Evolutionary conservation across 208 protist genomes (phyloP), one percentile per base, ranked within the genome.

Genomic region (Acanthamoeba triangularis): DNA sequence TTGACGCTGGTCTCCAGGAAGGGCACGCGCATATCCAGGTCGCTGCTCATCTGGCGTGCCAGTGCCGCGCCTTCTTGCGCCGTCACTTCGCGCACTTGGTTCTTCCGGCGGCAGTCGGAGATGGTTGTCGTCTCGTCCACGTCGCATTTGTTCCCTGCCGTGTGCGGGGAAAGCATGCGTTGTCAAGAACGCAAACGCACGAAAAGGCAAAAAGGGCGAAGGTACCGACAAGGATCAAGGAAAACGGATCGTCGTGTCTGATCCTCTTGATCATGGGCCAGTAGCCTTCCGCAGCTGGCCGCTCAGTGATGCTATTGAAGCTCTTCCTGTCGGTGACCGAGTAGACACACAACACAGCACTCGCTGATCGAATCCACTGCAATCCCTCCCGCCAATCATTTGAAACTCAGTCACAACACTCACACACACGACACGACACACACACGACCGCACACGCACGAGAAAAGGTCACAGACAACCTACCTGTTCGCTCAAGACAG

Each of bases 311-410:
- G 98, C 92, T 18, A 8, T 97, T 96, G 59, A 98, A 98, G 16
- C 97, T 97, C 18, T 37, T 30, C 63, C 95, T 37, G 74, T n/a
- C 44, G 35, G 96, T 97, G 30, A 98, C 72, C 28, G 72, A 41
- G 94, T 97, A 98, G 1, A 98, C 98, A 23, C 90, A 80, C 25
- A 98, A n/a, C 80, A 98, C 98, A 47, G 87, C 95, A 41, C 92
- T 65, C 44, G 93, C 95, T n/a, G 37, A 1, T 41, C 37, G 37
- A 41, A 41, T 41, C 37, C 37, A 41, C 37, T 78, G 69, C 3
- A n/a, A n/a, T n/a, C n/a, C n/a, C n/a, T n/a, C n/a, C n/a, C n/a
- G n/a, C n/a, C n/a, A n/a, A n/a, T n/a, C n/a, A n/a, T n/a, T n/a
- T n/a, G n/a, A n/a, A n/a, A n/a, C 1, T 41, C 37, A 41, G 37